These are phyloP conservation scores for Moesziomyces antarcticus DNA, from an alignment of 1,284 basidiomycete species.

Conservation along the genomic window DNA sequence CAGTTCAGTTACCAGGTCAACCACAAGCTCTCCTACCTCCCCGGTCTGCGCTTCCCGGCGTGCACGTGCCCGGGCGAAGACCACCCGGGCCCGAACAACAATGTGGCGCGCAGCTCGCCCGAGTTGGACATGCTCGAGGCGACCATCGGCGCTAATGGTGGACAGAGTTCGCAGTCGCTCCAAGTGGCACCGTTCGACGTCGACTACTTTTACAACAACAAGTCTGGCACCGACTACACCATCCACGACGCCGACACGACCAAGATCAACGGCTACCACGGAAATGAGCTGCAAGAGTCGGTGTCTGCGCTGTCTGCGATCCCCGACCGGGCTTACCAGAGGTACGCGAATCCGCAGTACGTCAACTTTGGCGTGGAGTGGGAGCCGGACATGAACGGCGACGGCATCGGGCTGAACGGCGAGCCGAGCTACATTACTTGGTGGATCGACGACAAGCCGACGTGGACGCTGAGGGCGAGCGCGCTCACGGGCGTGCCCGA, in stretches of 20 bases:
- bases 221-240: slow-evolving; percentile 17
- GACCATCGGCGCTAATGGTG: slow-evolving; percentile 71
- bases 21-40: slow-evolving; percentile 40
- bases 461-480: slow-evolving; percentile 50
- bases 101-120: slow-evolving; percentile 59
- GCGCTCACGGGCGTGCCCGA: slow-evolving; percentile 27
- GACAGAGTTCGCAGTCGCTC: slow-evolving; percentile 56
- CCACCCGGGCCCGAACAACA: slow-evolving; percentile 54
- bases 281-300: slow-evolving; percentile 59
- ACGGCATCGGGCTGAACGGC: slow-evolving; percentile 42
- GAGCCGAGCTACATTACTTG: slow-evolving; percentile 66
- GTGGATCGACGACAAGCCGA: slow-evolving; percentile 57
- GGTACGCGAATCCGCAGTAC: slow-evolving; percentile 12
- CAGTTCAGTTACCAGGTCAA: slow-evolving; percentile 18
- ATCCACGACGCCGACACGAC: slow-evolving; percentile 44
- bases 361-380: slow-evolving; percentile 64
- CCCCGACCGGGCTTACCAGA: slow-evolving; percentile 46
- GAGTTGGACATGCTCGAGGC: slow-evolving; percentile 67
- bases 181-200: slow-evolving; percentile 65
- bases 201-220: slow-evolving; percentile 51
- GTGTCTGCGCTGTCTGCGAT: slow-evolving; percentile 50
- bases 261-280: slow-evolving; percentile 57
- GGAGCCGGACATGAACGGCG: slow-evolving; percentile 53
- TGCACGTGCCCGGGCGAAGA: slow-evolving; percentile 60
- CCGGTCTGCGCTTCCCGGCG: slow-evolving; percentile 52